Evolutionary conservation across 495 filamentous ascomycete species (phyloP), one percentile per base, ranked within the genome.

Genomic region (Annulohypoxylon maeteangense): DNA sequence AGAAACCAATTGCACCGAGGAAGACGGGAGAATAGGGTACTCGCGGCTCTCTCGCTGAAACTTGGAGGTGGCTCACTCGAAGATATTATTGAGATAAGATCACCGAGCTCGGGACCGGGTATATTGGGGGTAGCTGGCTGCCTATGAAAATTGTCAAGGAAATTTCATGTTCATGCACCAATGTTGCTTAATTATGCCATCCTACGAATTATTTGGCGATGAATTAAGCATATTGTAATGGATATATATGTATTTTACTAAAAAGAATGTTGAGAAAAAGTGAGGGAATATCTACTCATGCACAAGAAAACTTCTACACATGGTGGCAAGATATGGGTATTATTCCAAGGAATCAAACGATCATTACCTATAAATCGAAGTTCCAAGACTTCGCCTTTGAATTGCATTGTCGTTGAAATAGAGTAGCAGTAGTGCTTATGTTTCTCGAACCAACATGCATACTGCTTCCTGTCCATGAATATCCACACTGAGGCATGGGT

Each of bases 1-100:
- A 65, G 1, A 80, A 77, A 68, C 72, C 80, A 16, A 80, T 82
- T 23, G 48, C 53, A 27, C 68, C 78, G 54, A 68, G 44, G 50
- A 77, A 78, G 40, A 44, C 59, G 8, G 70, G 76, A 44, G 74
- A 80, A 65, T 80, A 81, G 79, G 51, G 70, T 16, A 31, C 70
- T 60, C 70, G 65, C 23, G 59, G 70, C 18, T 47, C 65, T 0
- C 27, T 73, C 48, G 16, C 25, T 16, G 62, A 68, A 23, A 58
- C 61, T 0, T 73, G 70, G 70, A 61, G 20, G 25, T 73, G 70
- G 70, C n/a, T 68, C 23, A 27, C 57, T 7, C 64, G 63, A 12
- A 58, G 36, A n/a, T 58, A 67, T 22, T 47, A 23, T 23, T 31
- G 14, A 27, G 55, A 44, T 16, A 32, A 11, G 14, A 3, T 3